Base-by-base conservation (phyloP, 2,329 filamentous ascomycete species). In the Nothopassalora personata region DNA sequence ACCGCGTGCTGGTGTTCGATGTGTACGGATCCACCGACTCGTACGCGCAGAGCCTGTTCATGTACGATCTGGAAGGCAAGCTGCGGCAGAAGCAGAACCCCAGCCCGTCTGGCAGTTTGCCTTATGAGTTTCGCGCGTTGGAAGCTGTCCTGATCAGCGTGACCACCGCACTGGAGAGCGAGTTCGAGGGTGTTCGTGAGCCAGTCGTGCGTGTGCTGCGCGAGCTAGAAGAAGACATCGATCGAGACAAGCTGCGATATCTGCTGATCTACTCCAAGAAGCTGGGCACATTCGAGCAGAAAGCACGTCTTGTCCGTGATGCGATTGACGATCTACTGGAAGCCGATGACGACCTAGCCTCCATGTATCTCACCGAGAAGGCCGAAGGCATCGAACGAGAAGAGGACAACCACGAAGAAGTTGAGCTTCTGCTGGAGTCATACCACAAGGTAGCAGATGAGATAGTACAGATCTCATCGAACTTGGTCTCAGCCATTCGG, bases 391-490 rank as follows among this genome's bases (percentile, higher is more conserved):
- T 88, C 18, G 79, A 83, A 47, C 82, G 92, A 56, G 85, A 86
- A 55, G 87, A 91, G 61, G 86, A 96, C 66, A 91, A 97, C 68
- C 93, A 97, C 70, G 94, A 93, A 28, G 94, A 99, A 75, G 89
- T 99, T 5, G 94, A 99, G 77, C 91, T 99, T 86, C 81, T 99
- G 52, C 80, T 99, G 4, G 94, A 99, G 74, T 96, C 91, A 2
- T 99, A 99, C 73, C 91, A 97, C 74, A 97, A 97, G 74, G 88
- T 99, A 46, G 93, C 91, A 66, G 94, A 99, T 72, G 94, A 99
- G 79, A 97, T 97, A 68, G 93, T 97, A 8, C 93, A 99, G 75
- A 90, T 95, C 63, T 91, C 91, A 15, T 89, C 91, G 62, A 97
- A 96, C 75, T 76, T 97, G 66, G 92, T 97, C 57, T 93, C 89